A percentile compares a stretch with the other conserved stretches of the same genome.
phyloP scores from a whole-genome alignment of 73 alveolate species.

The Blepharisma stoltei region DNA sequence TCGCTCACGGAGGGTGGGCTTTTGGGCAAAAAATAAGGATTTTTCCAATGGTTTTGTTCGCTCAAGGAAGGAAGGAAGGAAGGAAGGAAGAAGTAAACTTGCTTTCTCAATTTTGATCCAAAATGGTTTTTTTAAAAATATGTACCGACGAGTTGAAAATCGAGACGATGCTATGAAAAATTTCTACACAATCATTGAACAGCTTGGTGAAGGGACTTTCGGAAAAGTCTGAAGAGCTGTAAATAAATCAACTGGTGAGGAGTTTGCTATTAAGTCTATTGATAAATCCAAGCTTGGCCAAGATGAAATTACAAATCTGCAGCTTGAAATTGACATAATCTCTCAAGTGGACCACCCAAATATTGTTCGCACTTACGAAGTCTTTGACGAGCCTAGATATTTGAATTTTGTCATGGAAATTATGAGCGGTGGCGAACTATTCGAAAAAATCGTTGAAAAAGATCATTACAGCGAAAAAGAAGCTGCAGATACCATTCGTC shows the following conservation, averaged over 20 bases:
- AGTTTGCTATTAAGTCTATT: conserved; percentile 77
- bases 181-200: conserved; percentile 29
- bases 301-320: conserved; percentile 64
- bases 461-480: conserved; percentile 94
- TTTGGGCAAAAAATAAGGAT: no score
- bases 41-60: no score
- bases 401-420: conserved; percentile 74
- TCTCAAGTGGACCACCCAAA: conserved; percentile 85
- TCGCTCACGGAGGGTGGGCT: no score
- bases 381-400: conserved; percentile 67
- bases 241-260: conserved; percentile 68
- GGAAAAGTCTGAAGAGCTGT: conserved; percentile 64
- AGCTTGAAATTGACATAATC: conserved; percentile 76
- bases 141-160: conserved; percentile 1
- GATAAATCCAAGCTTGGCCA: conserved; percentile 63
- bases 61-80: no score
- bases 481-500: conserved; percentile 95
- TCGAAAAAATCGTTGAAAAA: conserved; percentile 93
- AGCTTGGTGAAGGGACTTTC: conserved; percentile 65
- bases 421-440: conserved; percentile 87
- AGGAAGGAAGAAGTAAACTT: no score
- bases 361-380: conserved; percentile 67
- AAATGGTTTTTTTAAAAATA: background rate
- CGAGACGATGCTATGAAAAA: background rate
- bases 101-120: no score